Evolutionary conservation across 2,329 filamentous ascomycete genomes (phyloP), one percentile per base, ranked within the genome.

Genomic region (Escovopsis sp.): DNA sequence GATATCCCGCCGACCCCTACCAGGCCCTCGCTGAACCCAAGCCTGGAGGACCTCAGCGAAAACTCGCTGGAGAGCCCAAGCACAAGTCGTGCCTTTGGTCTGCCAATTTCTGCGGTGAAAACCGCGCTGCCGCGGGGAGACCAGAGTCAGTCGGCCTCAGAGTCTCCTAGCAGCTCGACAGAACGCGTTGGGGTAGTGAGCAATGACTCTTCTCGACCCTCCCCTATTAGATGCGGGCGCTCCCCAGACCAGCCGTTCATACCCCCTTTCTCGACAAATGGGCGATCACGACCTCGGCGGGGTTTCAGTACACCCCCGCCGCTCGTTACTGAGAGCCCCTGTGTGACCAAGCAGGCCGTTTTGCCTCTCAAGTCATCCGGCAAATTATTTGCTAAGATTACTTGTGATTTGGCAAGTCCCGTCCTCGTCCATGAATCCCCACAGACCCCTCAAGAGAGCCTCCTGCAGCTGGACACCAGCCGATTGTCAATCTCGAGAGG

Each of bases 1-100:
- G 87, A 94, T 39, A 68, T 89, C 43, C 88, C 89, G n/a, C 88
- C 89, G 1, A 98, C 91, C 1, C 91, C 91, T 1, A 96, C 91
- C 0, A 96, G 94, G 60, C 76, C 76, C 49, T 65, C 56, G 45
- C 63, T 63, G 42, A 65, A 59, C 34, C 64, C 60, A 51, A 71
- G 60, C 47, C 51, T 63, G 32, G 60, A 56, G 37, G 60, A 60
- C 34, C 47, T 58, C 20, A 61, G 61, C 45, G 58, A 63, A 43
- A 53, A 59, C 32, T 60, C 60, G 7, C 53, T 65, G 11, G 68
- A 70, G 40, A 70, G 65, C 45, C 69, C 69, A 5, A 72, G 66
- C 35, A 58, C 65, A 16, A 66, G 67, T 41, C 62, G 67, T 40
- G 61, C 60, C n/a, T 53, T 68, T 30, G 52, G 59, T 16, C 54